Evolutionary conservation across 148 eudicot species (phyloP), one percentile per base, ranked within the genome.

Genomic region (Bassia scoparia): DNA sequence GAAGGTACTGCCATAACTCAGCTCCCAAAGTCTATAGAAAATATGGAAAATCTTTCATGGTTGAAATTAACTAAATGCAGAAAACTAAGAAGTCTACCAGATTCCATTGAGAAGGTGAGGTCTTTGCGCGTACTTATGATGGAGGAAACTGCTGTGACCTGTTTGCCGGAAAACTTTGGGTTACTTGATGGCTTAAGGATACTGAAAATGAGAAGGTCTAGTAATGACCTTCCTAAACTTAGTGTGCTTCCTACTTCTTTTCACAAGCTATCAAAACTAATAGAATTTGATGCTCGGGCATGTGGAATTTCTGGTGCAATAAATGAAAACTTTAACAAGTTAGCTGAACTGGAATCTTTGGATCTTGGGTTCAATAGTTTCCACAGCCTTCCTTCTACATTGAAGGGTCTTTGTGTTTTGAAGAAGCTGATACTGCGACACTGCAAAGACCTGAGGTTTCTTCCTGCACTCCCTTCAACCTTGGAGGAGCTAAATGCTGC

Each of bases 391-490:
- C 93, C 93, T 71, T 76, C 83, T 24, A 73, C 84, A 60, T 52
- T 89, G 68, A 77, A 78, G 76, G 83, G 83, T 61, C 84, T 89
- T 11, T 74, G 59, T 27, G 63, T 71, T 54, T 80, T 89, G 10
- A 68, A 77, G 76, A 70, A 76, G 81, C 86, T 89, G 37, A 17
- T 50, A 17, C 60, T 89, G 35, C 41, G 81, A 5, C 82, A 84
- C 43, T 89, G 93, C 76, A 67, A 79, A 77, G 9, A 75, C 67
- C 85, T 89, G 30, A 81, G 62, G 70, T 30, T 44, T 70, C 77
- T 89, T 21, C 93, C 93, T 76, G 77, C 71, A 52, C 86, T 89
- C 37, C 93, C 90, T 54, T 83, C 85, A 17, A 82, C 81, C 67
- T 83, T 87, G 79, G 67, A 72, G 71, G 80, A 82, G 76, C 58